Evolutionary conservation across 768 basidiomycete species (phyloP).

Genomic region (Macrolepiota fuliginosa): DNA sequence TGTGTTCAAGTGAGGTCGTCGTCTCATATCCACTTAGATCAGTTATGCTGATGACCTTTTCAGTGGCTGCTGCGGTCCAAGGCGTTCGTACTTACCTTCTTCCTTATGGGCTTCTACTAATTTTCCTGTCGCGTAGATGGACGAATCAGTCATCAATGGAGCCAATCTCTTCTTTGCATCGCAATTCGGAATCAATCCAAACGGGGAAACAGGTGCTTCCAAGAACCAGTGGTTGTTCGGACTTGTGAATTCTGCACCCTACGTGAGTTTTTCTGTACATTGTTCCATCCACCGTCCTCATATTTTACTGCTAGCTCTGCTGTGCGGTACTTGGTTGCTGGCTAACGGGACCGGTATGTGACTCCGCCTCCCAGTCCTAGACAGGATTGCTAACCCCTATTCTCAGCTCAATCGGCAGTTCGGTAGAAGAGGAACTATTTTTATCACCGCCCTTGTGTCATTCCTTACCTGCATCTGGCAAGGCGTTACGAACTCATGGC

Average conservation of each 20-base stretch:
- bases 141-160: constrained; percentile 64
- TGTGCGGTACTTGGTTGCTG: constrained; percentile 37
- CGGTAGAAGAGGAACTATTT: constrained; percentile 62
- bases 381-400: background rate
- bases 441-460: constrained; percentile 57
- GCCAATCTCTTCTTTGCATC: constrained; percentile 60
- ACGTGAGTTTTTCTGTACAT: background rate
- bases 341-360: constrained; percentile 39
- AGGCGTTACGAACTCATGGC: constrained; percentile 52
- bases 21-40: background rate
- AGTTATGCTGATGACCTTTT: constrained; percentile 20
- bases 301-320: background rate
- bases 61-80: constrained; percentile 81
- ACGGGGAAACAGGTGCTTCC: constrained; percentile 29
- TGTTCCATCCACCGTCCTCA: background rate
- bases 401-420: constrained; percentile 54
- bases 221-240: constrained; percentile 73
- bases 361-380: background rate
- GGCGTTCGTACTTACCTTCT: constrained; percentile 21
- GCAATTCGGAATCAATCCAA: constrained; percentile 45
- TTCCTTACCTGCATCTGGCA: constrained; percentile 48
- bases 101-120: background rate
- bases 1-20: constrained; percentile 35
- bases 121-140: constrained; percentile 42
- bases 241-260: constrained; percentile 62